Conservation (phyloP, 2,329 filamentous ascomycete genomes). For the Venturia aucupariae region DNA sequence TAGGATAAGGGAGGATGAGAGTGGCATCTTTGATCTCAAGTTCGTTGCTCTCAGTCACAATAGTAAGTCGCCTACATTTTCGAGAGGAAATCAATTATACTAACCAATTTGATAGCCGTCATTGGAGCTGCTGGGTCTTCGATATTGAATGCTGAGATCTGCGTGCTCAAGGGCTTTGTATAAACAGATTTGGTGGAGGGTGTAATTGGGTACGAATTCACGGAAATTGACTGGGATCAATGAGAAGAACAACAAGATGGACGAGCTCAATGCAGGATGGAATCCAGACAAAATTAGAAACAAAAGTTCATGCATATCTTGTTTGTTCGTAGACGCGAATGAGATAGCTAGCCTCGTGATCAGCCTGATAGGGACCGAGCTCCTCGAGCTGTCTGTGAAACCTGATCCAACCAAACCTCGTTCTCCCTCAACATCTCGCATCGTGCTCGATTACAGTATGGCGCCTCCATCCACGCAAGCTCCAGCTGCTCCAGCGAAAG, state of each 20-base stretch:
- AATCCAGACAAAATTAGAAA: not conserved
- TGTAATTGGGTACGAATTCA: not conserved
- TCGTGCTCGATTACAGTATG: not conserved
- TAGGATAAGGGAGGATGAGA: slow-evolving; percentile 74
- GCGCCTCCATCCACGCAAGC: not conserved
- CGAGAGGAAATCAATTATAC: slow-evolving; percentile 10
- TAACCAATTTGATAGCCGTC: slow-evolving; percentile 46
- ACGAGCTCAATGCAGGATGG: not conserved
- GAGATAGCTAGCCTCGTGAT: slow-evolving; percentile 6
- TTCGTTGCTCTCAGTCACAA: slow-evolving; percentile 91
- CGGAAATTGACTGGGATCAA: not conserved
- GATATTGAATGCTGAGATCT: slow-evolving; percentile 88
- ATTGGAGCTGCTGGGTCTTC: slow-evolving; percentile 95
- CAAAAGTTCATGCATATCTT: not conserved
- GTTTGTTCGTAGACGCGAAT: not conserved
- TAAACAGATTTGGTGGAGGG: not conserved
- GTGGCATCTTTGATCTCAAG: slow-evolving; percentile 86
- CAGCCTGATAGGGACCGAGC: slow-evolving; percentile 5
- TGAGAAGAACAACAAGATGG: not conserved
- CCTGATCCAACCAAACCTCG: not conserved
- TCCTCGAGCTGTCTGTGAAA: not conserved
- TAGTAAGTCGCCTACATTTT: slow-evolving; percentile 34
- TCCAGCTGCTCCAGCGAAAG: not conserved
- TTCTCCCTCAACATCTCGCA: not conserved
- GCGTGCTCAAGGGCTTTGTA: slow-evolving; percentile 71